Base-by-base conservation (phyloP, 129 eudicot genomes). In the Saussurea involucrata region DNA sequence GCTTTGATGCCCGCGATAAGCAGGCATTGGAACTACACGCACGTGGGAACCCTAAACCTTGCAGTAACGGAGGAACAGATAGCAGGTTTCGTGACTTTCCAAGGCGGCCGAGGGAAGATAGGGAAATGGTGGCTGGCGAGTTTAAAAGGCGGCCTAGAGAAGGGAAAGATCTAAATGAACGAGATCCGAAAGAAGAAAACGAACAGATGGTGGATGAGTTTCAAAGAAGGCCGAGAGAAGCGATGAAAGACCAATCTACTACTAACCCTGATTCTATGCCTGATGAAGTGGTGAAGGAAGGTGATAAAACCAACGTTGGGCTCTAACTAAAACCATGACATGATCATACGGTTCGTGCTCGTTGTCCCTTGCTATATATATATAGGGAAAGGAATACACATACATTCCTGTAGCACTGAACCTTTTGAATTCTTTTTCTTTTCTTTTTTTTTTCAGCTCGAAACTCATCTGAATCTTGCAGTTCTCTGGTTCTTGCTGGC, bases 21-120 rank as follows among this genome's bases (percentile, higher is more conserved):
- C 78, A 80, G 1, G 83, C 74, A 2, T 21, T 80, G 79, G 83
- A 80, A 65, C 44, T 31, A 12, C 78, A 65, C 22, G 83, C 78
- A 53, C 73, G 78, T 15, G 75, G 75, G 75, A 71, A 69, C 31
- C 42, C 70, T 63, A 78, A 69, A 70, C 76, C 82, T 11, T 36
- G 76, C 46, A 66, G 53, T 20, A 67, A 66, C 10, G 83, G 83
- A 34, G 83, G 83, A 34, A 73, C 69, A 3, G 79, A 80, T 80
- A 68, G 79, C 79, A 33, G 83, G 74, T 72, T 73, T 66, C 73
- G 79, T 65, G 83, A 80, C 40, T 73, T 72, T 33, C 78, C 83
- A 65, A 78, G 82, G 36, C 40, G 83, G 72, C 32, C 61, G 2
- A 79, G 83, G 60, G 83, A 79, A 65, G 83, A 79, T 13, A 32